These are phyloP conservation scores for Kokia cookei DNA, from an alignment of 441 rosid genomes.

Conservation along the genomic window DNA sequence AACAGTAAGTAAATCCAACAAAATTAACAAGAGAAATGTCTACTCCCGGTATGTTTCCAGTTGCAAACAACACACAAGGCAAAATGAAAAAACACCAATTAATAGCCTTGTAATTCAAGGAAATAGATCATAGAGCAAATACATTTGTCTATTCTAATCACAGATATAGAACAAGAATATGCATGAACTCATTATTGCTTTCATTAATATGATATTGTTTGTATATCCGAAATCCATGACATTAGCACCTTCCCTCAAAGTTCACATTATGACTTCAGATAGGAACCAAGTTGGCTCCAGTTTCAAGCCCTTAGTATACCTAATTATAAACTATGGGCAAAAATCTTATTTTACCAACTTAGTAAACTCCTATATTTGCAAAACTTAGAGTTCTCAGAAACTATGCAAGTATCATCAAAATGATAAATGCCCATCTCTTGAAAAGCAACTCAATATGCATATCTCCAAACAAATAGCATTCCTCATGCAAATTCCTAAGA, in stretches of 20 bases:
- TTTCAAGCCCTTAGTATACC: not conserved
- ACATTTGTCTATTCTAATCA: not conserved
- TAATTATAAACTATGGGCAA: not conserved
- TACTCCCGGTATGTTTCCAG: not conserved
- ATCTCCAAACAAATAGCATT: not conserved
- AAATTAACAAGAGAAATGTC: not conserved
- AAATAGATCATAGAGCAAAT: not conserved
- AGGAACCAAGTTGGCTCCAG: not conserved
- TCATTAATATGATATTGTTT: not conserved
- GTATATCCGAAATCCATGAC: not conserved
- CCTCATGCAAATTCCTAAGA: not conserved
- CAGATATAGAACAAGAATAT: not conserved
- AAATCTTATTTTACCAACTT: not conserved
- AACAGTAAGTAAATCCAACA: not conserved
- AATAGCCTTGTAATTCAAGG: not conserved
- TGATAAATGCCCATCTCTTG: not conserved
- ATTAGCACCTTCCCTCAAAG: not conserved
- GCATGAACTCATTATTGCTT: not conserved
- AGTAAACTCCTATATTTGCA: not conserved
- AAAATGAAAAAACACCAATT: not conserved
- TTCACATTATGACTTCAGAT: not conserved
- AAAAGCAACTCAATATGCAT: not conserved
- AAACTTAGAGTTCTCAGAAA: not conserved
- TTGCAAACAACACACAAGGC: not conserved
- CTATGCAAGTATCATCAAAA: not conserved